Evolutionary conservation across 2,329 filamentous ascomycete genomes (phyloP).

Genomic region (Nemania sp.): DNA sequence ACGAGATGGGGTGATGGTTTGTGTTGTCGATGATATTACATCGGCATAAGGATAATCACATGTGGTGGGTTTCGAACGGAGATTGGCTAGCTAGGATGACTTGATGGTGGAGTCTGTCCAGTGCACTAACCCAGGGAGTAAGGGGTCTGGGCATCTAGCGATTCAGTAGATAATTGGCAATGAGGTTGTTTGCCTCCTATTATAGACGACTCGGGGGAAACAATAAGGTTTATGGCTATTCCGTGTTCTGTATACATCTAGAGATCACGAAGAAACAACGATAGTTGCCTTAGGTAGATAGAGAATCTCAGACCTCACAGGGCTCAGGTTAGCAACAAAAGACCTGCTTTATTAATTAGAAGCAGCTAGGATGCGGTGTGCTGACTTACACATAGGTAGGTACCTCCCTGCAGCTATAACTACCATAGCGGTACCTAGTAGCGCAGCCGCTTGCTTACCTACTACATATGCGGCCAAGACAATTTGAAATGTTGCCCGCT

Average conservation of each 20-base stretch:
- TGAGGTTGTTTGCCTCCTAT: no score
- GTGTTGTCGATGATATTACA: neutral
- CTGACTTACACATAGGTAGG: neutral
- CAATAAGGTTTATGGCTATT: neutral
- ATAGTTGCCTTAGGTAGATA: neutral
- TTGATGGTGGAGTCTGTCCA: conserved; percentile 19
- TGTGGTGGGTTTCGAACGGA: conserved; percentile 39
- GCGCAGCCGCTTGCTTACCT: neutral
- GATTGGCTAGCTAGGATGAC: conserved; percentile 43
- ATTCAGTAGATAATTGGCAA: neutral
- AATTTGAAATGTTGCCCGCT: neutral
- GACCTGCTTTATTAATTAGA: neutral
- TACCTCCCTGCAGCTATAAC: neutral
- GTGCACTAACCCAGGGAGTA: neutral
- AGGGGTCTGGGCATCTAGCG: neutral
- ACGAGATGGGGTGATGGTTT: conserved; percentile 9
- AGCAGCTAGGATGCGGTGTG: conserved; percentile 1
- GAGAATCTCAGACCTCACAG: neutral
- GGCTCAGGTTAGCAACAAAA: conserved; percentile 2
- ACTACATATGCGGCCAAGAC: conserved; percentile 1
- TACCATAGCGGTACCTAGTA: neutral
- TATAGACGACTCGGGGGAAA: neutral
- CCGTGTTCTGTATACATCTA: no score
- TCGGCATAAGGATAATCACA: conserved; percentile 36
- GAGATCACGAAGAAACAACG: no score